These are phyloP conservation scores for Aeschynomene evenia DNA, from an alignment of 306 rosid species.

Conservation along the genomic window DNA sequence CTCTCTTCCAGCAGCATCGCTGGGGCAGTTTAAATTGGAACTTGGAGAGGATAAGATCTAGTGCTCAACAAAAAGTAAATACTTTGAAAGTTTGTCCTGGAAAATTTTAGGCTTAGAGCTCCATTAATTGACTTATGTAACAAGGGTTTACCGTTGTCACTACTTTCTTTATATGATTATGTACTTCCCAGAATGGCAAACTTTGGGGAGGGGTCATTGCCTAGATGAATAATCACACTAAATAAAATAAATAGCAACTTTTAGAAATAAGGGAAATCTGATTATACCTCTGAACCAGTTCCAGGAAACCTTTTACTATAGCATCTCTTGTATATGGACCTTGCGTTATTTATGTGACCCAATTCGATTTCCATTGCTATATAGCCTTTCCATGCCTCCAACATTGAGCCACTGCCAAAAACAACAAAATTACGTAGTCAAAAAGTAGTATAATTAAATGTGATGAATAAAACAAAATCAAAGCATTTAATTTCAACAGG, in stretches of 20 bases:
- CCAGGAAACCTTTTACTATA: slow-evolving; percentile 74
- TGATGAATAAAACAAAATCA: slow-evolving; percentile 1
- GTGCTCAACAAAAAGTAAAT: not conserved
- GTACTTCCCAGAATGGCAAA: slow-evolving; percentile 2
- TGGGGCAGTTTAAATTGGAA: not conserved
- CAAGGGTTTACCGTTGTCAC: not conserved
- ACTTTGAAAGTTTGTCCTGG: not conserved
- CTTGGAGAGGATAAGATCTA: not conserved
- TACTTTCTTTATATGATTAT: not conserved
- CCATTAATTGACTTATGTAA: not conserved
- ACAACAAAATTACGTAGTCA: not conserved
- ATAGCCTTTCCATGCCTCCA: slow-evolving; percentile 83
- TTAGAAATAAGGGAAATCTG: slow-evolving; percentile 7
- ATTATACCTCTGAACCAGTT: slow-evolving; percentile 83
- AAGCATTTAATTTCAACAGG: slow-evolving; percentile 19
- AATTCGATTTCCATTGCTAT: slow-evolving; percentile 75
- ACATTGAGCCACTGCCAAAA: slow-evolving; percentile 65
- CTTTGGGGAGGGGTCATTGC: not conserved
- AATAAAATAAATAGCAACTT: not conserved
- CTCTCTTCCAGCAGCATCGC: not conserved
- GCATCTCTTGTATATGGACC: slow-evolving; percentile 85
- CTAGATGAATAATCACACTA: not conserved
- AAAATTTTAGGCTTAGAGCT: not conserved
- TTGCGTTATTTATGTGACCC: slow-evolving; percentile 70
- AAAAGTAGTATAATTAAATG: not conserved